A percentile compares a stretch with the other conserved stretches of the same genome.
Evolutionary conservation across 176 grass and related monocot species (phyloP).

Genomic region (Elymus sibiricus): DNA sequence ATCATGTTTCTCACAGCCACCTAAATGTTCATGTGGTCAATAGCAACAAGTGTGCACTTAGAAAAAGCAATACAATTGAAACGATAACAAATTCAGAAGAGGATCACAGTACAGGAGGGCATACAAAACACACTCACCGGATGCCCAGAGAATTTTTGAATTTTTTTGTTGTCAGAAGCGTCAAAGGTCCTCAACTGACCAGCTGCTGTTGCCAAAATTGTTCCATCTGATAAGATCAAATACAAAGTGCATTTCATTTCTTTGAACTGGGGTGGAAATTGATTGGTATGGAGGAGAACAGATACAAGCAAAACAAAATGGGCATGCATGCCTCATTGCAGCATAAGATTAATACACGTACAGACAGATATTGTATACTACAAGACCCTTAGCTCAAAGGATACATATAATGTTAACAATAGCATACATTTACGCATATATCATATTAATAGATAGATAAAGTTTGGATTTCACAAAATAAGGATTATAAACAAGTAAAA

Average conservation of each 20-base stretch:
- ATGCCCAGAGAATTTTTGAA: conserved; percentile 91
- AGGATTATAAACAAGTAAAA: neutral
- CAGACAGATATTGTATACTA: conserved; percentile 10
- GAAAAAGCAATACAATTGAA: neutral
- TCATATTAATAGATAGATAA: neutral
- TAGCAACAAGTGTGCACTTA: conserved; percentile 18
- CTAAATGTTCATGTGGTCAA: conserved; percentile 35
- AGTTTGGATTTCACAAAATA: neutral
- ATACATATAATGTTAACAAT: neutral
- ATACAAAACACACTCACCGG: conserved; percentile 45
- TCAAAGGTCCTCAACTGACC: conserved; percentile 81
- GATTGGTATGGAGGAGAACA: neutral
- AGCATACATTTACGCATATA: neutral
- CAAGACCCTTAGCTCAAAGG: conserved; percentile 11
- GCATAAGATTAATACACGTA: conserved; percentile 3
- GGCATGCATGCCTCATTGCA: neutral
- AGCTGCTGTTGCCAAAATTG: conserved; percentile 81
- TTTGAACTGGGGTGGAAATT: neutral
- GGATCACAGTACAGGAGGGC: neutral
- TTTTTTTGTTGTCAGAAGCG: conserved; percentile 79
- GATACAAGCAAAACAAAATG: conserved; percentile 1
- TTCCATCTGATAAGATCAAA: conserved; percentile 63
- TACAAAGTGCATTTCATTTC: conserved; percentile 21
- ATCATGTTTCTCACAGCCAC: conserved; percentile 79
- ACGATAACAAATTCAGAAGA: neutral